Evolutionary conservation across 2,329 filamentous ascomycete genomes (phyloP).

Genomic region (Beauveria pseudobassiana): DNA sequence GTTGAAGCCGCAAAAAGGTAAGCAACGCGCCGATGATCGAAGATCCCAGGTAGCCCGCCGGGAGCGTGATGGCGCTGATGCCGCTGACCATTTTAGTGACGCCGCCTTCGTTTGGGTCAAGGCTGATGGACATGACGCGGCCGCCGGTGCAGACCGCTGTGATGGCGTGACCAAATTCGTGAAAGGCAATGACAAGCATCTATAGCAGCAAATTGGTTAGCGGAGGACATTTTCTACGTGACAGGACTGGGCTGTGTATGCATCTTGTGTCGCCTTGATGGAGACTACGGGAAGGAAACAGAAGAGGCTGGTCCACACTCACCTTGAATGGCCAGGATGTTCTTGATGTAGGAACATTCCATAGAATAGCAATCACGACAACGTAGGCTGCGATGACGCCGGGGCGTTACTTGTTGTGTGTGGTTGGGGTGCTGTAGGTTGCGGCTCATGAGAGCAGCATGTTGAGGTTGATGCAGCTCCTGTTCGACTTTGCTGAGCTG

Average conservation of each 20-base stretch:
- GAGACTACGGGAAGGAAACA: too few species aligned
- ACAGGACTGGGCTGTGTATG: background rate
- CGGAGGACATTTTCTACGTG: background rate
- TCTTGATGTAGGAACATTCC: slow-evolving; percentile 71
- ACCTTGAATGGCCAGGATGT: slow-evolving; percentile 77
- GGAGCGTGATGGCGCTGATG: slow-evolving; percentile 61
- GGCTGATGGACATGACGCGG: slow-evolving; percentile 63
- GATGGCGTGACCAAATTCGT: slow-evolving; percentile 72
- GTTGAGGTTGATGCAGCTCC: background rate
- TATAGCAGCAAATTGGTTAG: slow-evolving; percentile 21
- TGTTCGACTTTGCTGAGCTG: background rate
- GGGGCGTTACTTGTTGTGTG: slow-evolving; percentile 65
- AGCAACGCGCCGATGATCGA: slow-evolving; percentile 69
- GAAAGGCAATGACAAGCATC: slow-evolving; percentile 80
- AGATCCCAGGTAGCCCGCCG: slow-evolving; percentile 71
- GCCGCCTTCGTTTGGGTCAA: slow-evolving; percentile 72
- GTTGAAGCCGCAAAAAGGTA: slow-evolving; percentile 71
- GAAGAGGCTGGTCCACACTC: slow-evolving; percentile 12
- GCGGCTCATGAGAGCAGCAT: slow-evolving; percentile 35
- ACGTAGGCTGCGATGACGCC: slow-evolving; percentile 66
- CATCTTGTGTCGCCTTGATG: background rate
- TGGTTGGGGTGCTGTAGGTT: slow-evolving; percentile 52
- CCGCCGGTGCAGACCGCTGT: slow-evolving; percentile 66
- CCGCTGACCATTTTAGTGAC: slow-evolving; percentile 73
- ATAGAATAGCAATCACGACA: slow-evolving; percentile 66